These are phyloP conservation scores for Claviceps sp. DNA, from an alignment of 2,329 filamentous ascomycete species.

Conservation along the genomic window DNA sequence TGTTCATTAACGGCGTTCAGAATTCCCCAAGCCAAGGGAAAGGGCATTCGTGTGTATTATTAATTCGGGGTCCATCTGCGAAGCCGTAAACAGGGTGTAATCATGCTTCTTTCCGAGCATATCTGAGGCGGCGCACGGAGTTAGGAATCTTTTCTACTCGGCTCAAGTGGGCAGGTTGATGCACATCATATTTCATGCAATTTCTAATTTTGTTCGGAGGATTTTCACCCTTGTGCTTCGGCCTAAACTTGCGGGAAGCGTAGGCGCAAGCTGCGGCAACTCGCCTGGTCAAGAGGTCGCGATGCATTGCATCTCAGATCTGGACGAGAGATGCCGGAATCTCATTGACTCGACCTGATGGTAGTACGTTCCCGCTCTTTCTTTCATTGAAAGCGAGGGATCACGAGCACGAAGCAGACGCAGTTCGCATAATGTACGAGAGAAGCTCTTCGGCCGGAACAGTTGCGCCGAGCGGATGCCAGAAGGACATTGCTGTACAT, in stretches of 20 bases:
- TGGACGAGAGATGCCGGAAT: background rate
- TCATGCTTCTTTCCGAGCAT: background rate
- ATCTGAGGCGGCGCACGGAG: background rate
- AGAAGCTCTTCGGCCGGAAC: background rate
- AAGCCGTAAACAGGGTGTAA: background rate
- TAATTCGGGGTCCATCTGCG: background rate
- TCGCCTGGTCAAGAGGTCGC: background rate
- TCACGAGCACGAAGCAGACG: background rate
- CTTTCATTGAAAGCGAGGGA: background rate
- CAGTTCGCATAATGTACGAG: background rate
- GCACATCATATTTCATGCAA: background rate
- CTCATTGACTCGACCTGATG: background rate
- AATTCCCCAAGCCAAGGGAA: background rate
- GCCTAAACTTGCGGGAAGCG: background rate
- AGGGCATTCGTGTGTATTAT: background rate
- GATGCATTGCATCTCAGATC: background rate
- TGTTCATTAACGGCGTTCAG: constrained; percentile 3
- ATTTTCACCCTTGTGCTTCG: background rate
- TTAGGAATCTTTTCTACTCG: too few species aligned
- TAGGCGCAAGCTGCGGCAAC: background rate
- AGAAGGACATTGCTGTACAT: background rate
- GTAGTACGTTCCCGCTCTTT: background rate
- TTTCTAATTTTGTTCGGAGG: background rate
- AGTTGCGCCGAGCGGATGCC: background rate
- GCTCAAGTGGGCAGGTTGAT: background rate